Evolutionary conservation across 2,329 filamentous ascomycete species (phyloP), one percentile per base, ranked within the genome.

Genomic region (Pseudopyricularia javanii): DNA sequence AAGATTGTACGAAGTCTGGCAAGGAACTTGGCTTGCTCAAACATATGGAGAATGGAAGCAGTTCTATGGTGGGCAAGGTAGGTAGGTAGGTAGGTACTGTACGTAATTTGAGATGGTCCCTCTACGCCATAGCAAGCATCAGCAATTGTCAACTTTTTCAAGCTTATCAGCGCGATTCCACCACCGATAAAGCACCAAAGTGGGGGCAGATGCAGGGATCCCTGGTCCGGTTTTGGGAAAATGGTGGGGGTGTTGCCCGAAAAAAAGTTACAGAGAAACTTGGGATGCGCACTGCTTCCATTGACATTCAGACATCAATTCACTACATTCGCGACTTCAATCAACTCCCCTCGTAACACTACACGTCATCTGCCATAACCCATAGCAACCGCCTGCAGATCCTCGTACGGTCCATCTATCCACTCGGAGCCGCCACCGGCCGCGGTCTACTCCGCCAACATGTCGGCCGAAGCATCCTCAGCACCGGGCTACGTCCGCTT

Each of bases 401-500:
- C 14, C 11, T 22, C 26, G n/a, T 22, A 49, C 12, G 12, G 15
- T 33, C 11, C n/a, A 35, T 17, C 15, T 7, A 22, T 14, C 26
- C 48, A 20, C 12, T 49, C n/a, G n/a, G n/a, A n/a, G n/a, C 14
- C 15, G 26, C 8, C n/a, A 3, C 30, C 1, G 17, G 7, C 14
- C n/a, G 15, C 48, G n/a, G 5, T 17, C 35, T 3, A 17, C 11
- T 49, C 40, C 45, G 32, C 51, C 14, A 47, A 17, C 40, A 45
- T n/a, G n/a, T n/a, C n/a, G n/a, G n/a, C n/a, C n/a, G n/a, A n/a
- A n/a, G n/a, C 50, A 34, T 24, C 50, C 26, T 33, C 50, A 14
- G 28, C 28, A 17, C 68, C 74, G 56, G 76, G 80, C 54, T 81
- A 75, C 62, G 67, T 95, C 54, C 82, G 83, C 59, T 91, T 98